Base-by-base conservation (phyloP, 192 early-diverging fungal genomes). In the Rhizoclosmatium globosum region DNA sequence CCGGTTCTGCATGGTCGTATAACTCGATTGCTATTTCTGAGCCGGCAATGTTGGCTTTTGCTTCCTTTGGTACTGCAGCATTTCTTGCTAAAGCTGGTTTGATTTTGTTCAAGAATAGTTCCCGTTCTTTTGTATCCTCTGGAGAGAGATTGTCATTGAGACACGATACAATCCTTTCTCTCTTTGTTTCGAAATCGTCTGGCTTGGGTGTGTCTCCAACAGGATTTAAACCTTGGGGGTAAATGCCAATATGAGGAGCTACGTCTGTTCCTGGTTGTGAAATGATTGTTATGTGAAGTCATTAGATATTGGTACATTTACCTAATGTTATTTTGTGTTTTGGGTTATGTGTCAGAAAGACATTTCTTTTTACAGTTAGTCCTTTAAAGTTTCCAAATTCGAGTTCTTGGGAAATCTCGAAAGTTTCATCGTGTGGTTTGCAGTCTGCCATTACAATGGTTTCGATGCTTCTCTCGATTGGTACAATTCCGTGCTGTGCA, bases 21-120 rank as follows among this genome's bases (percentile, higher is more conserved):
- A 67, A 42, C 4, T 67, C 65, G 6, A 67, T 67, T 13, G 65
- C 43, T 13, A 67, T 46, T 62, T 62, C 61, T 6, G 61, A n/a
- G 4, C 61, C 38, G 4, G 61, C 21, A 21, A 62, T 62, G 61
- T 62, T 62, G 4, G 61, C 61, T 62, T 62, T 62, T n/a, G 61
- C 61, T 3, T n/a, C 21, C 21, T 62, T 62, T 4, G 61, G 21
- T 4, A 62, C 21, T 4, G 21, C 38, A 6, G 61, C 61, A 21
- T 62, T 62, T 4, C 21, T 39, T n/a, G 4, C 7, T 39, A 62
- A 21, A 4, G 19, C 19, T 31, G 61, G 61, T 62, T 62, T n/a
- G 61, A 62, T 62, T 13, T n/a, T 21, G 4, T n/a, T 21, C 21
- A 62, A 62, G 61, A 62, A 62, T n/a, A 6, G 4, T 31, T 4